Evolutionary conservation across 129 eudicot species (phyloP), one percentile per base, ranked within the genome.

Genomic region (Escallonia rubra): DNA sequence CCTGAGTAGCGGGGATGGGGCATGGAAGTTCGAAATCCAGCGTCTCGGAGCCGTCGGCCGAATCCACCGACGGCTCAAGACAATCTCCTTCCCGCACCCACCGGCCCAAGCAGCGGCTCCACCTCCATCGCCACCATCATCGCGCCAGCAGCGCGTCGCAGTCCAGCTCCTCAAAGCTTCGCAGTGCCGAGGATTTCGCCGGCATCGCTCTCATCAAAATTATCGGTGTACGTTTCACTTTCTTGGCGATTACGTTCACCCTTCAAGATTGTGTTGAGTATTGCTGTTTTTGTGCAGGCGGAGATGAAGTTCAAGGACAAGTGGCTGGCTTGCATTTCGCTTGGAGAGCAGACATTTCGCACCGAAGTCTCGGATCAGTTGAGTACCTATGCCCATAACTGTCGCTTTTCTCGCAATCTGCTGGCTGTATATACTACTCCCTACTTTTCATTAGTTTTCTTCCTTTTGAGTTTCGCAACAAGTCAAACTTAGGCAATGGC

Each of bases 301-400:
- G 94, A 89, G 82, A 86, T 92, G 96, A 86, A 80, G 63, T 84
- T 92, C 69, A 89, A 84, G 85, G 98, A 89, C 79, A 92, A 84
- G 61, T 92, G 96, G 96, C 75, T 92, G 48, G 96, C 96, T 34
- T 92, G 98, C 76, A 69, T 92, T 63, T 81, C 98, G 3, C 77
- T 92, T 23, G 98, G 98, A 50, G 98, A 92, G 73, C 98, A 92
- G 79, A 92, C 98, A 14, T 92, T 81, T 69, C 89, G 96, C 13
- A 83, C 96, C 1, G 80, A 67, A 61, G 63, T 68, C 14, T 86
- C 96, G 74, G 88, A 92, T 54, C 84, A 89, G 98, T 92, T 80
- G 67, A 81, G 84, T 61, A 41, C 52, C 34, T 23, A 23, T 23
- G 34, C 1, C 34, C 34, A 23, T 1, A 23, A 23, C 34, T 23